Conservation (phyloP, 768 basidiomycete genomes). For the Leccinellum luteum region DNA sequence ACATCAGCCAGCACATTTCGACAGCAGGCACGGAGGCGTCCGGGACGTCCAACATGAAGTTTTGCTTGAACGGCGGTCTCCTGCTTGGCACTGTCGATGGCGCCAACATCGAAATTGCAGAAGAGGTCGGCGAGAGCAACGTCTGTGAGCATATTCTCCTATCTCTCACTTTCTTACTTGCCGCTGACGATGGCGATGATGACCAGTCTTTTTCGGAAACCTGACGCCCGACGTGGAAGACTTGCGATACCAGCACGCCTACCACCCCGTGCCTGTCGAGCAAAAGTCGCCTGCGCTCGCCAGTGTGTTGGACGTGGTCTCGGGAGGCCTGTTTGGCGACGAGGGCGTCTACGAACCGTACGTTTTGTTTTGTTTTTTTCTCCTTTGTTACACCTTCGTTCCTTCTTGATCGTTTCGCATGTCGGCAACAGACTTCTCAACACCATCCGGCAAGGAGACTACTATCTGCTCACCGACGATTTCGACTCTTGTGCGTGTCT, state of each 20-base stretch:
- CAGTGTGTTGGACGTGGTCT: conserved; percentile 71
- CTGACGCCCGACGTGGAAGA: conserved; percentile 86
- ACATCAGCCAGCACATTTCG: conserved; percentile 95
- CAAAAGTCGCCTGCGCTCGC: conserved; percentile 83
- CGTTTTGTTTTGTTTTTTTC: conserved; percentile 29
- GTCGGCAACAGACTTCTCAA: conserved; percentile 56
- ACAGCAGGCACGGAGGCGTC: conserved; percentile 94
- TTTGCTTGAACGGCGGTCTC: conserved; percentile 88
- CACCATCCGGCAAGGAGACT: conserved; percentile 73
- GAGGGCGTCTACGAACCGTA: conserved; percentile 81
- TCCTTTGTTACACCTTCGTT: neutral
- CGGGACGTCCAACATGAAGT: conserved; percentile 84
- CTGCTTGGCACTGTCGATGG: conserved; percentile 91
- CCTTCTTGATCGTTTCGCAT: neutral
- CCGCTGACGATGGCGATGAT: neutral
- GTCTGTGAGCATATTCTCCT: conserved; percentile 54
- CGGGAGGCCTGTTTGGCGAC: conserved; percentile 80
- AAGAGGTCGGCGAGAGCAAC: conserved; percentile 90
- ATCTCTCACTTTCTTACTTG: neutral
- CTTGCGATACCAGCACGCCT: conserved; percentile 81
- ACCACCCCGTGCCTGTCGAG: conserved; percentile 77
- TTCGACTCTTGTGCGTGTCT: conserved; percentile 84
- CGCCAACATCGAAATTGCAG: conserved; percentile 95
- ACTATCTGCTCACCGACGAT: conserved; percentile 86
- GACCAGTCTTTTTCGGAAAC: conserved; percentile 83